Base-by-base conservation (phyloP, 768 basidiomycete species). In the Trametes villosa region DNA sequence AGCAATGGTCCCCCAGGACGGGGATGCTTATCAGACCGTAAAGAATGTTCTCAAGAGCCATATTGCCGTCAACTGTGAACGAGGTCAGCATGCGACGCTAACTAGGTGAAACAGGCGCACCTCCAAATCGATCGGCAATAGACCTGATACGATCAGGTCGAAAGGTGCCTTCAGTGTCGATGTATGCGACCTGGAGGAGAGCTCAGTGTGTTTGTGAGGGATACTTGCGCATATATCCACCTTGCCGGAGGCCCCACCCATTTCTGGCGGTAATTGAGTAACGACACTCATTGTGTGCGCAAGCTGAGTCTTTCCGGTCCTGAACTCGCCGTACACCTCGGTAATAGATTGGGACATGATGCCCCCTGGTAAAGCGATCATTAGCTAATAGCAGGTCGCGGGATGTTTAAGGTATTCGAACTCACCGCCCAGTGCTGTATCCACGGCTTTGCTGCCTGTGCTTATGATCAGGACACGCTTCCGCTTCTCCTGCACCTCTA, bases 321-420 rank as follows among this genome's bases (percentile, higher is more conserved):
- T 85, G 74, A 91, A 98, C 74, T 98, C 96, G 45, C 96, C 96
- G 69, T 94, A 98, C 2, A 98, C 95, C 84, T 98, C 96, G 4
- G 93, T 90, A 60, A 97, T 94, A 8, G 93, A 94, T 70, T 97
- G 95, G 8, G 96, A 96, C 80, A 89, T 86, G 56, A 97, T 76
- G 0, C 95, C 94, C 20, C 94, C 92, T 96, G 62, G 24, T 33
- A 59, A n/a, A 40, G 36, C 46, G 31, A 17, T 20, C 9, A 13
- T 22, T 9, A 20, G 29, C 29, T 5, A 29, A 2, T n/a, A 30
- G 30, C 31, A 24, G 15, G 24, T 29, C 20, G n/a, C n/a, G n/a
- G n/a, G n/a, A 24, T 18, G 41, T 31, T 7, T 17, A 27, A 30
- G 27, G 27, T 45, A 17, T 13, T n/a, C 33, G 17, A 8, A 64